These are phyloP conservation scores for Botrytis fragariae DNA, from an alignment of 2,329 filamentous ascomycete genomes.

Conservation along the genomic window DNA sequence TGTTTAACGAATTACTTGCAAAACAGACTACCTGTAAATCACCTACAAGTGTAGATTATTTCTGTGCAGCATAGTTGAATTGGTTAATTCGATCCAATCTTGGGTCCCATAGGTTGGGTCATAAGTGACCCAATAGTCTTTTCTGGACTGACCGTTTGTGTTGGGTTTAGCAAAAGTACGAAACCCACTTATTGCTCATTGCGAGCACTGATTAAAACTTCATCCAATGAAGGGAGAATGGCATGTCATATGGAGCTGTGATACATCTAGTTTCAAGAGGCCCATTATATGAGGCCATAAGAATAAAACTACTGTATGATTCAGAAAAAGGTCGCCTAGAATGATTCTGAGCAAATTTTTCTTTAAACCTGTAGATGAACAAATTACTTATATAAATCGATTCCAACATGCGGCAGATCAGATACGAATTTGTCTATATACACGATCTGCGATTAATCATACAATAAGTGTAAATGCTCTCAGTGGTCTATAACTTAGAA, in stretches of 20 bases:
- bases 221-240: not conserved
- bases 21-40: no score
- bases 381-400: not conserved
- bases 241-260: not conserved
- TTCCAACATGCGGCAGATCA: no score
- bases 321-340: not conserved
- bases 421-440: not conserved
- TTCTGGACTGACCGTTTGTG: not conserved
- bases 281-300: not conserved
- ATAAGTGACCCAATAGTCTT: not conserved
- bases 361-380: not conserved
- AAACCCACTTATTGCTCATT: not conserved
- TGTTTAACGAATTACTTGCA: no score
- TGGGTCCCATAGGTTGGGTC: not conserved
- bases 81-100: not conserved
- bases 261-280: not conserved
- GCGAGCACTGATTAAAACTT: not conserved
- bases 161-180: not conserved
- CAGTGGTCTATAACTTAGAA: not conserved
- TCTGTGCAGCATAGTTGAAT: not conserved
- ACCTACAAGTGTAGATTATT: no score
- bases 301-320: not conserved
- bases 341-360: not conserved
- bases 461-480: not conserved
- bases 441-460: no score